Evolutionary conservation across 352 stramenopile species (phyloP).

Genomic region (Globisporangium spinosum): DNA sequence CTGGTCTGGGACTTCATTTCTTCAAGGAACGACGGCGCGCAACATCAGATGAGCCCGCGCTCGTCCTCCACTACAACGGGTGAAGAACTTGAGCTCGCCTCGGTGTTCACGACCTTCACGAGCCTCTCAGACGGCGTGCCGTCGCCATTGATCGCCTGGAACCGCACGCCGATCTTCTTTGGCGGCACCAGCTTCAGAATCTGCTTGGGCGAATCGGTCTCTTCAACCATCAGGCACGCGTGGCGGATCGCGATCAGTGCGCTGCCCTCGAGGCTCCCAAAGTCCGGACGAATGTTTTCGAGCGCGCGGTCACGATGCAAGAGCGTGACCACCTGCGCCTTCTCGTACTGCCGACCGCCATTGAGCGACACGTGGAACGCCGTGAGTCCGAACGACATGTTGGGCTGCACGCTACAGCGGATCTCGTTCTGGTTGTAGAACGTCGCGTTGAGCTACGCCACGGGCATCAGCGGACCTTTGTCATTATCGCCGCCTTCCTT

Average conservation of each 20-base stretch:
- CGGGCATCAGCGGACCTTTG: neutral
- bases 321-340: conserved; percentile 33
- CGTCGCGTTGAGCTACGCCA: conserved; percentile 53
- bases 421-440: conserved; percentile 45
- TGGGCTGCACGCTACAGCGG: conserved; percentile 52
- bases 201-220: conserved; percentile 37
- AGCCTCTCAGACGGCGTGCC: conserved; percentile 19
- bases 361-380: conserved; percentile 57
- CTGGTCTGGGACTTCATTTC: conserved; percentile 29
- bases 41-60: conserved; percentile 31
- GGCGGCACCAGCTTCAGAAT: conserved; percentile 47
- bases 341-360: conserved; percentile 54
- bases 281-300: conserved; percentile 29
- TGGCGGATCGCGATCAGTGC: conserved; percentile 30
- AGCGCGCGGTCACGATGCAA: conserved; percentile 48
- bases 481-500: neutral
- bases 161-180: conserved; percentile 40
- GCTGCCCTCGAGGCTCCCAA: conserved; percentile 40
- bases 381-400: conserved; percentile 67
- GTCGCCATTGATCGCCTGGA: conserved; percentile 39
- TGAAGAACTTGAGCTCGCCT: conserved; percentile 5
- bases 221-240: conserved; percentile 33
- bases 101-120: conserved; percentile 33
- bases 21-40: conserved; percentile 51
- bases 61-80: conserved; percentile 16